Base-by-base conservation (phyloP, 2,329 filamentous ascomycete species). In the Nothophaeocryptopus gaeumannii region DNA sequence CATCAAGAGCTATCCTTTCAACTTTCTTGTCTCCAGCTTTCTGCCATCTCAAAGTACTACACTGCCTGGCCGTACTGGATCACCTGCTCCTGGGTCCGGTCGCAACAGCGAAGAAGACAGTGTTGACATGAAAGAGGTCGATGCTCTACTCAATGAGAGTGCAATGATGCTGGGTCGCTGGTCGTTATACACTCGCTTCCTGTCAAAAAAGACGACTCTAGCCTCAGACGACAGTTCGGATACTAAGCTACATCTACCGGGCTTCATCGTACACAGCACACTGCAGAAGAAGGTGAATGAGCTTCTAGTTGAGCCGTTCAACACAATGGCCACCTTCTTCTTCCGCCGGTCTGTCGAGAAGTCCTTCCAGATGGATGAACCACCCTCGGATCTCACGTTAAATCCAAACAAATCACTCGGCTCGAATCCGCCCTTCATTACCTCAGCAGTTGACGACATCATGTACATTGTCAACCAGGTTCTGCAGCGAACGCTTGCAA, bases 401-500 rank as follows among this genome's bases (percentile, higher is more conserved):
- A 89, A 85, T 64, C 77, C 85, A 36, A 84, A 79, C 63, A 87
- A 79, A 63, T 77, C 85, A 3, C 76, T 96, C 37, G 82, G 86
- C 45, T 81, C 84, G 50, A 89, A 90, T 60, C 81, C 89, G 2
- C 93, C 93, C 0, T 95, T 89, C 65, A 96, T 99, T 62, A 92
- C 93, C 37, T 90, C 91, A 2, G 91, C 92, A 0, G 91, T 99
- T 8, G 93, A 99, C 73, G 93, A 96, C 72, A 90, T 97, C 64
- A 97, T 99, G 92, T 99, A 97, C 71, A 96, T 99, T 61, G 88
- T 96, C 66, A 95, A 95, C 66, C 86, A 92, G 43, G 87, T 97
- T 31, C 78, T 97, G 7, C 86, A 95, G 57, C 85, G 92, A 58
- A 88, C 89, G 0, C 76, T 97, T 15, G 86, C 88, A 0, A 97